A percentile compares a stretch with the other conserved stretches of the same genome.
phyloP scores from a whole-genome alignment of 169 alveolate genomes.

The Eimeria maxima region DNA sequence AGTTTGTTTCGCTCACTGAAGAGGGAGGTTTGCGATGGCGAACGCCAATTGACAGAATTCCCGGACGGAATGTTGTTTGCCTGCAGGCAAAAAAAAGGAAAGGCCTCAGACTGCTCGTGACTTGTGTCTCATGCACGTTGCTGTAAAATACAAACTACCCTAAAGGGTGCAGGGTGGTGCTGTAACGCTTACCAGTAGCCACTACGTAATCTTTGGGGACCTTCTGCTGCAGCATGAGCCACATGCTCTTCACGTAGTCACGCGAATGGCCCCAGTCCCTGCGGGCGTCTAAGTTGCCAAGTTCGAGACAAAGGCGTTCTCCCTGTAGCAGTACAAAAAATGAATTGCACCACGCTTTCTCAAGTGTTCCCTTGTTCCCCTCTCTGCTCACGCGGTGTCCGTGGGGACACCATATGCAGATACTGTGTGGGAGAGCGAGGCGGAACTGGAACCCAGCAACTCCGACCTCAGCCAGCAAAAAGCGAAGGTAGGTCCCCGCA shows the following conservation, averaged over 20 bases:
- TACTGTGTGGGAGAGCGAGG: background rate
- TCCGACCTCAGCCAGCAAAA: background rate
- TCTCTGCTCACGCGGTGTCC: background rate
- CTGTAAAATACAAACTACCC: no score
- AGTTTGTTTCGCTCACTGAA: constrained; percentile 24
- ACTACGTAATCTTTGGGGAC: constrained; percentile 88
- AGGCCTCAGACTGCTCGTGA: background rate
- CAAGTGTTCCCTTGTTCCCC: background rate
- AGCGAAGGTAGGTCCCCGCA: background rate
- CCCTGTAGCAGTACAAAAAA: constrained; percentile 10
- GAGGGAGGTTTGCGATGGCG: constrained; percentile 56
- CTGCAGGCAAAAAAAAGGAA: constrained; percentile 15
- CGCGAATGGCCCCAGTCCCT: constrained; percentile 93
- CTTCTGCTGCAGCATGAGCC: constrained; percentile 89
- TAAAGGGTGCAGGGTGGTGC: no score
- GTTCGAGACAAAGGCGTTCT: constrained; percentile 8
- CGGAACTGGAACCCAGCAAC: background rate
- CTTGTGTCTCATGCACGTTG: background rate
- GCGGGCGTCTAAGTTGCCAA: constrained; percentile 90
- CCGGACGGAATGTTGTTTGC: constrained; percentile 81
- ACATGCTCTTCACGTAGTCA: constrained; percentile 90
- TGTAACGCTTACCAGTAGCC: constrained; percentile 83
- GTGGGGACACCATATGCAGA: background rate
- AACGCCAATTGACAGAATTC: constrained; percentile 80
- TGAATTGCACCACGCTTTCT: background rate